Evolutionary conservation across 2,329 filamentous ascomycete species (phyloP).

Genomic region (Cadophora gregata): DNA sequence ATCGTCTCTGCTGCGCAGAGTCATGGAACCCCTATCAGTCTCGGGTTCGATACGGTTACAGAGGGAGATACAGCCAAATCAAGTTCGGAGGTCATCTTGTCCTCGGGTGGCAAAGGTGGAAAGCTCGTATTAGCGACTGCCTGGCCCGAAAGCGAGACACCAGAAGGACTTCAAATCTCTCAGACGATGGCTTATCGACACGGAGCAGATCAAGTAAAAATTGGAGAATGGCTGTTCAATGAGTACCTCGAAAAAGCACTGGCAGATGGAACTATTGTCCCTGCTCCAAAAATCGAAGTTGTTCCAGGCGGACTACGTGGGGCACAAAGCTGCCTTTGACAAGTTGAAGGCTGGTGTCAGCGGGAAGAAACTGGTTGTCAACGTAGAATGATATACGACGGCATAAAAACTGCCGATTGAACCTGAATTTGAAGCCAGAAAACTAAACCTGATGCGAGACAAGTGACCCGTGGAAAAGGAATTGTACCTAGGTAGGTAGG

Average conservation of each 20-base stretch:
- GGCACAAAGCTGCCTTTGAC: slow-evolving; percentile 26
- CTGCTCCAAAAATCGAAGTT: slow-evolving; percentile 29
- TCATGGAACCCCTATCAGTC: slow-evolving; percentile 20
- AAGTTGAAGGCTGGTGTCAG: slow-evolving; percentile 32
- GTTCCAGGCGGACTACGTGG: slow-evolving; percentile 27
- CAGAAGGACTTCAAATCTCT: slow-evolving; percentile 25
- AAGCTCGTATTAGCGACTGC: slow-evolving; percentile 22
- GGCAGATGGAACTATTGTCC: slow-evolving; percentile 24
- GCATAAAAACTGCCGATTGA: too few relatives aligned
- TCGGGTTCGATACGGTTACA: slow-evolving; percentile 25
- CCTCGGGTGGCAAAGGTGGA: slow-evolving; percentile 16
- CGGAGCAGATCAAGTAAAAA: slow-evolving; percentile 17
- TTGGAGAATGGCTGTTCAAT: slow-evolving; percentile 31
- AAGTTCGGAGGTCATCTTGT: slow-evolving; percentile 18
- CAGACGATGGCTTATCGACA: slow-evolving; percentile 1
- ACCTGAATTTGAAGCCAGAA: background rate
- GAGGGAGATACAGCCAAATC: slow-evolving; percentile 18
- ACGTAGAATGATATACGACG: slow-evolving; percentile 13
- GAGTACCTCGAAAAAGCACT: slow-evolving; percentile 27
- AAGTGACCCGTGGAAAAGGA: background rate
- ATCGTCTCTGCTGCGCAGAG: slow-evolving; percentile 22
- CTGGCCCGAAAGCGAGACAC: slow-evolving; percentile 16
- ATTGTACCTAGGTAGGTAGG: background rate
- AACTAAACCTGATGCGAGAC: background rate
- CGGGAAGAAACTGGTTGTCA: slow-evolving; percentile 33